These are phyloP conservation scores for Botryotinia narcissicola DNA, from an alignment of 2,329 filamentous ascomycete genomes.

Conservation along the genomic window DNA sequence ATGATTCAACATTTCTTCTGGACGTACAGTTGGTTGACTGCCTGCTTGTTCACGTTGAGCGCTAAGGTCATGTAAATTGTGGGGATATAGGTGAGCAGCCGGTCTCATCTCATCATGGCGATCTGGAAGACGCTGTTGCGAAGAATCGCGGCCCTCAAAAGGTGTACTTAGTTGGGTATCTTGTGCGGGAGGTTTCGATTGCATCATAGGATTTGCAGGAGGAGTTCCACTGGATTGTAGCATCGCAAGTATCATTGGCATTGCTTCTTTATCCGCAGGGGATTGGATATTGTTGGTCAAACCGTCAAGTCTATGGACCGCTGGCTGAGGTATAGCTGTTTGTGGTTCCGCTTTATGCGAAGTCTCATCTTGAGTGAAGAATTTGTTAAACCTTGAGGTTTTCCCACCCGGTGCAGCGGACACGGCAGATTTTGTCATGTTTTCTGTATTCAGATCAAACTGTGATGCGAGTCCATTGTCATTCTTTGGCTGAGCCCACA, in stretches of 20 bases:
- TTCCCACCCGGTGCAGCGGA: slow-evolving; percentile 57
- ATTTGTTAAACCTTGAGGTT: slow-evolving; percentile 81
- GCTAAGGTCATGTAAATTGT: slow-evolving; percentile 51
- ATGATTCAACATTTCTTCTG: slow-evolving; percentile 61
- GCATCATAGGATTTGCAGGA: slow-evolving; percentile 40
- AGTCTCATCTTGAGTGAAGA: slow-evolving; percentile 61
- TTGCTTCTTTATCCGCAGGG: slow-evolving; percentile 76
- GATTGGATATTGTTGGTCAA: slow-evolving; percentile 31
- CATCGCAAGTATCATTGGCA: slow-evolving; percentile 79
- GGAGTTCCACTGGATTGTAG: slow-evolving; percentile 56
- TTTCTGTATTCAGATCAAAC: slow-evolving; percentile 45
- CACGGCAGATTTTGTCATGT: slow-evolving; percentile 41
- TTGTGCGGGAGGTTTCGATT: slow-evolving; percentile 38
- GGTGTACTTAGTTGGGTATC: slow-evolving; percentile 48
- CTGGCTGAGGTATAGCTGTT: slow-evolving; percentile 42
- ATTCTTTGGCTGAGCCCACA: slow-evolving; percentile 50
- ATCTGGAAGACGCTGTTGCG: slow-evolving; percentile 40
- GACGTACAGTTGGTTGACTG: slow-evolving; percentile 45
- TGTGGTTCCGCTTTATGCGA: slow-evolving; percentile 50
- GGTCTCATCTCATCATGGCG: slow-evolving; percentile 35
- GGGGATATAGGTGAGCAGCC: slow-evolving; percentile 37
- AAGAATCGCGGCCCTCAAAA: slow-evolving; percentile 46
- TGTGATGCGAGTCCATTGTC: slow-evolving; percentile 42
- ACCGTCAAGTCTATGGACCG: slow-evolving; percentile 28
- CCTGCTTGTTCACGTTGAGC: slow-evolving; percentile 43